These are phyloP conservation scores for Withania somnifera DNA, from an alignment of 305 asterid genomes.

Conservation along the genomic window DNA sequence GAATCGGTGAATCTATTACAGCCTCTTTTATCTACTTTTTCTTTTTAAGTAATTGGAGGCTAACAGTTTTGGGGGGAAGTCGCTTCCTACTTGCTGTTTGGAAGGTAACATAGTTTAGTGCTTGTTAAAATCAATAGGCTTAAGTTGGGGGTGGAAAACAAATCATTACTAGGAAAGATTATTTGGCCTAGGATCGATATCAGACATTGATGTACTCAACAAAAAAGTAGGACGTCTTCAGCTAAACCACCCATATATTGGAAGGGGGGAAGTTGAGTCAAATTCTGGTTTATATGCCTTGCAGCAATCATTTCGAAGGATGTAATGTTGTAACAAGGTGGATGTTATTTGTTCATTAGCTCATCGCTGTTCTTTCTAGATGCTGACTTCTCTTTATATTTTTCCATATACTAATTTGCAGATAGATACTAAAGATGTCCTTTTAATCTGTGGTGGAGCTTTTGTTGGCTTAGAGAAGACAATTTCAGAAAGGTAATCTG, in stretches of 20 bases:
- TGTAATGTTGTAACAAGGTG: neutral
- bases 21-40: constrained; percentile 8
- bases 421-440: constrained; percentile 63
- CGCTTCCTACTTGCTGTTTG: neutral
- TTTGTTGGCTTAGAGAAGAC: constrained; percentile 70
- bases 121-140: neutral
- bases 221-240: neutral
- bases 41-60: neutral
- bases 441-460: constrained; percentile 80
- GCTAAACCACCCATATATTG: neutral
- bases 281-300: neutral
- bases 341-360: neutral
- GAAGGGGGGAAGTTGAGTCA: neutral
- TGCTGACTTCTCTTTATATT: constrained; percentile 1
- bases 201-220: neutral
- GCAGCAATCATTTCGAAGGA: neutral
- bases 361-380: neutral
- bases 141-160: neutral
- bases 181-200: neutral
- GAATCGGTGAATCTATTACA: constrained; percentile 4
- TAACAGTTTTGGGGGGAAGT: neutral
- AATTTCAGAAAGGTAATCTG: constrained; percentile 60
- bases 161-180: neutral
- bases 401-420: constrained; percentile 13
- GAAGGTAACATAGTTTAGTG: neutral